These are phyloP conservation scores for Neofusicoccum cordaticola DNA, from an alignment of 2,329 filamentous ascomycete genomes.

Conservation along the genomic window DNA sequence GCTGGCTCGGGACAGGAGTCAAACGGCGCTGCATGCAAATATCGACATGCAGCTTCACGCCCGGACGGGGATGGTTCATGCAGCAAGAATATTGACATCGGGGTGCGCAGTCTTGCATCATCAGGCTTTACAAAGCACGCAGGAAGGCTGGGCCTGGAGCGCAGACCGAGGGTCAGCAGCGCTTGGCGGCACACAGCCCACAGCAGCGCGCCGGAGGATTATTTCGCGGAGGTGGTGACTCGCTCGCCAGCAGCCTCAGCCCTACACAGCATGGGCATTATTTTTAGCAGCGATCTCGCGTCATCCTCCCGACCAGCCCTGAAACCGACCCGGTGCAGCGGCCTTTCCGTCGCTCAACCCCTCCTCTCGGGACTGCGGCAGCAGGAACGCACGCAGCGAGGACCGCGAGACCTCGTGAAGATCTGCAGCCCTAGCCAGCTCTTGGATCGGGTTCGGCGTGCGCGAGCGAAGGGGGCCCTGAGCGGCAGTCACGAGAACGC, in stretches of 20 bases:
- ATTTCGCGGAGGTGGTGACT: not conserved
- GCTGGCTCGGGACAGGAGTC: not conserved
- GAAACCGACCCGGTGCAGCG: constrained; percentile 14
- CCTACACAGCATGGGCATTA: constrained; percentile 16
- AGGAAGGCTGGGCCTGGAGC: not conserved
- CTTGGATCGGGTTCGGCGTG: not conserved
- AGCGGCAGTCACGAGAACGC: not conserved
- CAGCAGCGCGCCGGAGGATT: constrained; percentile 13
- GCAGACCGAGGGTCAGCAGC: constrained; percentile 1
- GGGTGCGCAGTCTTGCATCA: constrained; percentile 11
- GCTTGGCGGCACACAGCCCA: not conserved
- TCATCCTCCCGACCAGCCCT: constrained; percentile 13
- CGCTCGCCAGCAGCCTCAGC: constrained; percentile 11
- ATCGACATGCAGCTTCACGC: constrained; percentile 9
- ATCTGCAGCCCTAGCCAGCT: constrained; percentile 16
- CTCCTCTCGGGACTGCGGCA: constrained; percentile 4
- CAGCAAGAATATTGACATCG: constrained; percentile 17
- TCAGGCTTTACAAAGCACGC: constrained; percentile 4
- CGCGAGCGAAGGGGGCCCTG: not conserved
- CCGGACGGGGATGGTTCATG: constrained; percentile 11
- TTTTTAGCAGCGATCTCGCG: constrained; percentile 18
- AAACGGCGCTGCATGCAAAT: constrained; percentile 14
- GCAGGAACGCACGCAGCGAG: constrained; percentile 4
- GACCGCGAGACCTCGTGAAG: constrained; percentile 11
- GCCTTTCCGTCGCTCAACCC: constrained; percentile 17